A percentile compares a stretch with the other conserved stretches of the same genome.
phyloP scores from a whole-genome alignment of 176 grass and related monocot species.

The Elymus sibiricus region DNA sequence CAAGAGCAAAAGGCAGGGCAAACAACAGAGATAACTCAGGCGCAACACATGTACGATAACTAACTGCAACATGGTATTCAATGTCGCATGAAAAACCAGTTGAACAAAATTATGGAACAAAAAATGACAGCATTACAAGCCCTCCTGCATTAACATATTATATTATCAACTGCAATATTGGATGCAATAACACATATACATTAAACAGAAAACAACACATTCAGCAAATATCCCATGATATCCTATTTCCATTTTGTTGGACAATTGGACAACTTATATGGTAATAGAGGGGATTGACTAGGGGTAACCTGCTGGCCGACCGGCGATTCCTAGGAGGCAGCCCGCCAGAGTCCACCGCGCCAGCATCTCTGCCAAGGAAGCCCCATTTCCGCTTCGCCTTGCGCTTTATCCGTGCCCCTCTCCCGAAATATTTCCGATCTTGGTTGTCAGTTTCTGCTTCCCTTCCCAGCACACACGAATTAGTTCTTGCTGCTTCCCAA shows the following conservation, averaged over 20 bases:
- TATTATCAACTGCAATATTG: constrained; percentile 1
- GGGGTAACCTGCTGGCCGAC: neutral
- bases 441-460: neutral
- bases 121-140: neutral
- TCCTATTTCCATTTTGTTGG: neutral
- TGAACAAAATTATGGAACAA: neutral
- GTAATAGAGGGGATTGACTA: neutral
- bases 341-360: neutral
- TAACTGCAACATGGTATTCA: neutral
- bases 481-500: neutral
- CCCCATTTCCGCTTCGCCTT: constrained; percentile 10
- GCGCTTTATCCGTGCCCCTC: neutral
- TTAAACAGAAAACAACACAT: neutral
- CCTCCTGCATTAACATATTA: neutral
- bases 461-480: neutral
- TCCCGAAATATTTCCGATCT: neutral
- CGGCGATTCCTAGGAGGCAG: neutral
- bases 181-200: neutral
- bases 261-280: neutral
- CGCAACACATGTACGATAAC: neutral
- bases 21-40: neutral
- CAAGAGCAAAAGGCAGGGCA: neutral
- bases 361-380: neutral
- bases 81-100: neutral
- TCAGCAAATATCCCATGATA: neutral